A percentile compares a stretch with the other conserved stretches of the same genome.
phyloP scores from a whole-genome alignment of 345 rosid species.

The Salix udensis region DNA sequence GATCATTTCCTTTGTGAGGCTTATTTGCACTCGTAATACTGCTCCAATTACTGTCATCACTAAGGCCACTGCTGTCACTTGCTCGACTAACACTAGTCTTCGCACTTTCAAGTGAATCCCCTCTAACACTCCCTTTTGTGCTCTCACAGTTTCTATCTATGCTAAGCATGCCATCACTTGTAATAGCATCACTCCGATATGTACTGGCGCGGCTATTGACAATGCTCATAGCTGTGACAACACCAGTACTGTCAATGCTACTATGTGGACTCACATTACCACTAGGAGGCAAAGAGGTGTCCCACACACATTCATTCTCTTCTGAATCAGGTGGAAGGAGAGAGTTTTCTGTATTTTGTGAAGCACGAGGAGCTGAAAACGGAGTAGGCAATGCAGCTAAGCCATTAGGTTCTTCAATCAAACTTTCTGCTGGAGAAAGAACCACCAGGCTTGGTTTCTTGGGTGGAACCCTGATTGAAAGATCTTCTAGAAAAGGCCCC shows the following conservation, averaged over 20 bases:
- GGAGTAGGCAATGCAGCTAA: conserved; percentile 44
- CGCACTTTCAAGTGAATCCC: conserved; percentile 80
- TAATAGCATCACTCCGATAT: conserved; percentile 48
- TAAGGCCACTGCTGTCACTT: conserved; percentile 79
- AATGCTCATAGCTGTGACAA: conserved; percentile 74
- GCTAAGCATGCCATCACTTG: conserved; percentile 76
- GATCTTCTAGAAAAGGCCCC: conserved; percentile 75
- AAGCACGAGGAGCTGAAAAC: conserved; percentile 51
- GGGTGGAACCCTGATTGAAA: conserved; percentile 55
- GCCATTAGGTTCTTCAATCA: conserved; percentile 59
- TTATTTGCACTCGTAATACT: conserved; percentile 79
- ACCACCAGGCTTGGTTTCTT: conserved; percentile 49
- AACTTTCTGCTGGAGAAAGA: conserved; percentile 67
- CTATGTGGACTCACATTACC: conserved; percentile 85
- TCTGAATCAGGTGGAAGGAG: conserved; percentile 60
- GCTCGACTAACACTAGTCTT: conserved; percentile 81
- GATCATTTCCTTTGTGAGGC: conserved; percentile 98
- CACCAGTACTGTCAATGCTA: conserved; percentile 70
- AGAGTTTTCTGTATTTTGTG: conserved; percentile 60
- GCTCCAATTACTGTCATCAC: conserved; percentile 98
- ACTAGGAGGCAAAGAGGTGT: conserved; percentile 91
- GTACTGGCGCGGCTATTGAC: conserved; percentile 56
- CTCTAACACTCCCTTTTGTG: conserved; percentile 55
- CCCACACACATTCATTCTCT: conserved; percentile 95
- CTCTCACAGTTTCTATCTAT: conserved; percentile 67